These are phyloP conservation scores for Leccinum uliginosum DNA, from an alignment of 768 basidiomycete species.

Conservation along the genomic window DNA sequence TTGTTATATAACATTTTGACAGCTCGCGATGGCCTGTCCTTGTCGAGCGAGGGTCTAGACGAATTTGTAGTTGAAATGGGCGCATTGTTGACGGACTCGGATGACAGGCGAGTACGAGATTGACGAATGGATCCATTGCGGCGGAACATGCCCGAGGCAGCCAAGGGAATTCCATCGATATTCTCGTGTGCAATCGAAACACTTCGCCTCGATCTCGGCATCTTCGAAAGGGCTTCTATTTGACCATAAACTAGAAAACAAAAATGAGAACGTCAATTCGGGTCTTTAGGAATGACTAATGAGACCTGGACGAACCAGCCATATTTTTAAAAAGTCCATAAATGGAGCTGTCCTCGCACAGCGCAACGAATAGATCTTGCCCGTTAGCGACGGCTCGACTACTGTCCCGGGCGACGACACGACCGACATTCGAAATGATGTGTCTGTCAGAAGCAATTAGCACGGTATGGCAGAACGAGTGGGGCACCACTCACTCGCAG, in stretches of 20 bases:
- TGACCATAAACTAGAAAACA: conserved; percentile 57
- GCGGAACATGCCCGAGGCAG: conserved; percentile 25
- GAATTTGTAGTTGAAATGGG: conserved; percentile 19
- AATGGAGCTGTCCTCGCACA: conserved; percentile 87
- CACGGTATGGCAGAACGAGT: not conserved
- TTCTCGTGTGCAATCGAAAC: conserved; percentile 65
- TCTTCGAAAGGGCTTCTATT: conserved; percentile 64
- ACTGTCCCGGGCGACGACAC: conserved; percentile 83
- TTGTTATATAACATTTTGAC: conserved; percentile 54
- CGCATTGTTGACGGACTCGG: conserved; percentile 34
- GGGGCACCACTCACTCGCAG: conserved; percentile 68
- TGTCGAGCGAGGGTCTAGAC: conserved; percentile 61
- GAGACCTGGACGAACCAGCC: conserved; percentile 52
- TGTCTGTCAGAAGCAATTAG: conserved; percentile 48
- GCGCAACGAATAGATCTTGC: conserved; percentile 80
- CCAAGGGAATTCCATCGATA: conserved; percentile 39
- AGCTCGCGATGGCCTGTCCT: conserved; percentile 40
- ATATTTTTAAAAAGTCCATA: conserved; percentile 83
- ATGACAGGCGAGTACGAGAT: conserved; percentile 32
- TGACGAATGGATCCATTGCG: conserved; percentile 23
- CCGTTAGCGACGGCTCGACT: conserved; percentile 69
- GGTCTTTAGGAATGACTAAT: conserved; percentile 7
- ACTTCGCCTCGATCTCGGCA: conserved; percentile 56
- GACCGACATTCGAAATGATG: conserved; percentile 75
- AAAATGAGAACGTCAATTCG: conserved; percentile 16